Percentiles rank a stretch among this genome's conserved stretches.
Evolutionary conservation across 2,329 filamentous ascomycete genomes (phyloP).

Genomic region (Fusarium sp.): DNA sequence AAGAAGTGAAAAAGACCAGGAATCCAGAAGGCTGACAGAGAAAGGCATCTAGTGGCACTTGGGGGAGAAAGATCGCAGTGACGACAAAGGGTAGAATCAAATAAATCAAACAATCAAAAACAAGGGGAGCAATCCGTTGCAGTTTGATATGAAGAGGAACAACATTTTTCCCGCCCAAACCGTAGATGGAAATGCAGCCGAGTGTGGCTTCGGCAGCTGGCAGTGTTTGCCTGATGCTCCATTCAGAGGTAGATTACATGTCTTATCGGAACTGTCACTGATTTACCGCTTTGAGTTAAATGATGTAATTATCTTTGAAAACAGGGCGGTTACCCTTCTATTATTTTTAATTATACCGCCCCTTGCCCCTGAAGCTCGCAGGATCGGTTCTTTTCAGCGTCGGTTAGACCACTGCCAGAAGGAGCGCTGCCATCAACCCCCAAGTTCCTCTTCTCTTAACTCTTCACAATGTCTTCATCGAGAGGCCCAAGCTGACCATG

Average conservation of each 20-base stretch:
- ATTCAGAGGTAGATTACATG: background rate
- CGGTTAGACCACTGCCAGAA: background rate
- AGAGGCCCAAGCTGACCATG: background rate
- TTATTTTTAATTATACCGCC: fast-evolving
- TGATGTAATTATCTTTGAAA: background rate
- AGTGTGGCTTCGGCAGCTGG: background rate
- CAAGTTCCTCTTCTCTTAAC: background rate
- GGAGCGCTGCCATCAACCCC: background rate
- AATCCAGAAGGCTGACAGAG: fast-evolving
- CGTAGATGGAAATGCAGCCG: background rate
- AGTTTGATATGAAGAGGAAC: background rate
- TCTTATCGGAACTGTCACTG: background rate
- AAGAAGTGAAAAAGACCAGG: background rate
- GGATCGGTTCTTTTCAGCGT: background rate
- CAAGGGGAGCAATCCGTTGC: background rate
- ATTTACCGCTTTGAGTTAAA: background rate
- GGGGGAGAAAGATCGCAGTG: background rate
- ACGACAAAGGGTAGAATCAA: background rate
- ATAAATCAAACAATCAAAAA: background rate
- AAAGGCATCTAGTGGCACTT: fast-evolving
- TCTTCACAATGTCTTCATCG: background rate
- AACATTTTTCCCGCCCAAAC: background rate
- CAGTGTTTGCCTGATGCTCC: background rate
- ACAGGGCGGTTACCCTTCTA: background rate
- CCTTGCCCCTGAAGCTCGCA: background rate